Evolutionary conservation across 352 stramenopile species (phyloP).

Genomic region (Saprolegnia parasitica): DNA sequence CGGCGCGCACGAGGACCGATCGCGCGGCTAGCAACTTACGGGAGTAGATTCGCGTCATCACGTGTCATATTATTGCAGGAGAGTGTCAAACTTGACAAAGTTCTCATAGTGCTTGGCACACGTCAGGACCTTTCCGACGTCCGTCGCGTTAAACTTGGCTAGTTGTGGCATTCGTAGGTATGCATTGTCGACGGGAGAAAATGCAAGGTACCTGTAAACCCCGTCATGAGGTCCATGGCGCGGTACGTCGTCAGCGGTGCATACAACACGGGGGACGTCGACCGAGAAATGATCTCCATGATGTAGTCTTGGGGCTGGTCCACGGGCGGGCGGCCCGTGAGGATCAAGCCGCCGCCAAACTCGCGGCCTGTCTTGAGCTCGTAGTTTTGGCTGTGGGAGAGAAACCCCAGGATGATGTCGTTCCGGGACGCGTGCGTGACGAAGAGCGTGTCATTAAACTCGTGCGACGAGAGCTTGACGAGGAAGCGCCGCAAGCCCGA

Average conservation of each 20-base stretch:
- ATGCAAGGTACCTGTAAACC: constrained; percentile 54
- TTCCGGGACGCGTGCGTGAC: constrained; percentile 86
- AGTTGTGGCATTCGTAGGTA: constrained; percentile 21
- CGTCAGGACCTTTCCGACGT: constrained; percentile 67
- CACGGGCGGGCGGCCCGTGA: constrained; percentile 70
- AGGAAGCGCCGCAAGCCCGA: constrained; percentile 80
- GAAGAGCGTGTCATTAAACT: constrained; percentile 80
- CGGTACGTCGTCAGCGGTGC: constrained; percentile 68
- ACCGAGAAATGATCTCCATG: constrained; percentile 63
- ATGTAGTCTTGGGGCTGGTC: constrained; percentile 77
- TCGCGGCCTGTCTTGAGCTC: constrained; percentile 53
- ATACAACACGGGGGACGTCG: constrained; percentile 66
- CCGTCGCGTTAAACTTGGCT: constrained; percentile 87
- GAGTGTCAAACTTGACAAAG: constrained; percentile 72
- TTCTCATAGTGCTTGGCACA: constrained; percentile 84
- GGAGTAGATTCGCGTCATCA: too few relatives aligned
- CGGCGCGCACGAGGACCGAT: too few relatives aligned
- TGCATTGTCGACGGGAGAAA: constrained; percentile 13
- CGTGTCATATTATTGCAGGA: constrained; percentile 21
- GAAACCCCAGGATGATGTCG: constrained; percentile 87
- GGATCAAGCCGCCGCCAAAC: constrained; percentile 85
- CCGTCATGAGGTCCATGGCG: constrained; percentile 76
- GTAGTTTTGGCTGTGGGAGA: constrained; percentile 75
- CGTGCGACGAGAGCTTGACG: constrained; percentile 63
- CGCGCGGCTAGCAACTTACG: too few relatives aligned